Conservation (phyloP, 306 rosid species). For the Cucumis hystrix region DNA sequence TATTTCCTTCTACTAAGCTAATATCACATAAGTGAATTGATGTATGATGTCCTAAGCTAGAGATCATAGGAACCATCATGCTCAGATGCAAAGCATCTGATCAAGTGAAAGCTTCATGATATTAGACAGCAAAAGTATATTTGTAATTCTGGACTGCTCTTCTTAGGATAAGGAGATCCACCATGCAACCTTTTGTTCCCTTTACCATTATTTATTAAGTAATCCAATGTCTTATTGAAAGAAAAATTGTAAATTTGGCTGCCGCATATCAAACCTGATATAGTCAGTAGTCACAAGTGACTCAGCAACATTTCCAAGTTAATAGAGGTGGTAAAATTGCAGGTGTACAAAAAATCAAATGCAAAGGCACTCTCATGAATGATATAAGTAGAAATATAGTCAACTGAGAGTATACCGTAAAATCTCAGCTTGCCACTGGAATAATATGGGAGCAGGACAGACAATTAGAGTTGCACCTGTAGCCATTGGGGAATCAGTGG, state of each 20-base stretch:
- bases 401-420: constrained; percentile 38
- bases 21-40: not conserved
- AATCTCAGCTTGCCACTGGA: constrained; percentile 91
- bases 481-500: constrained; percentile 62
- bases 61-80: not conserved
- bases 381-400: not conserved
- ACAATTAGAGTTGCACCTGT: constrained; percentile 92
- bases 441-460: constrained; percentile 86
- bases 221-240: not conserved
- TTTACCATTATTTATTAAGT: not conserved
- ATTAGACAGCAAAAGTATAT: not conserved
- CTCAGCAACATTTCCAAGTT: not conserved
- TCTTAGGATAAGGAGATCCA: not conserved
- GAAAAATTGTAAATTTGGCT: not conserved
- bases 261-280: not conserved
- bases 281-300: not conserved
- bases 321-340: not conserved
- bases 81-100: not conserved
- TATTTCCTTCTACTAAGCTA: not conserved
- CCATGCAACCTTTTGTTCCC: not conserved
- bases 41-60: not conserved
- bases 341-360: not conserved
- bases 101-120: not conserved
- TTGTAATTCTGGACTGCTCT: not conserved
- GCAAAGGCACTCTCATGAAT: not conserved